A percentile compares a stretch with the other conserved stretches of the same genome.
Evolutionary conservation across 2,329 filamentous ascomycete genomes (phyloP).

Genomic region (Diaporthe eres): DNA sequence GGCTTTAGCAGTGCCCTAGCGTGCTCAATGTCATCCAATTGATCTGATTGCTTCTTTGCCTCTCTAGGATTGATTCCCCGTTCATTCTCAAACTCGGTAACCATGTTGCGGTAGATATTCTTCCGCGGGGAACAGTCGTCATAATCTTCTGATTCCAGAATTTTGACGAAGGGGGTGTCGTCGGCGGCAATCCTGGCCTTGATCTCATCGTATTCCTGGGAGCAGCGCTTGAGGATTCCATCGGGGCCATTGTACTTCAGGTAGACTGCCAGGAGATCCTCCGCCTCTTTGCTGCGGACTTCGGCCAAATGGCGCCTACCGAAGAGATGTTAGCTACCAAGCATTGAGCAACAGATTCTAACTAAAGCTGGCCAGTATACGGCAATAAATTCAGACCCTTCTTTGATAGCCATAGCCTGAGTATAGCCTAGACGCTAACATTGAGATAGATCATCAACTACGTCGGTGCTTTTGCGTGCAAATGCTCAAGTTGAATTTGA

Average conservation of each 20-base stretch:
- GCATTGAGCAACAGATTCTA: not conserved
- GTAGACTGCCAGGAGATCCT: not conserved
- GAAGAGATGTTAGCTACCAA: not conserved
- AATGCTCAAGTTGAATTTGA: not conserved
- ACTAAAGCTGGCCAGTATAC: not conserved
- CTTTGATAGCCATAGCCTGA: no score
- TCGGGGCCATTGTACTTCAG: not conserved
- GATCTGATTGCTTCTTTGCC: not conserved
- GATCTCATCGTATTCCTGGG: not conserved
- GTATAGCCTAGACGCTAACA: no score
- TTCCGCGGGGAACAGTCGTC: no score
- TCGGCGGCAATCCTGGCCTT: not conserved
- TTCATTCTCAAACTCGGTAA: not conserved
- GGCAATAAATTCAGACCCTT: no score
- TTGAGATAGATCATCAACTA: not conserved
- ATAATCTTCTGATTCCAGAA: no score
- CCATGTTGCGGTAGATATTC: no score
- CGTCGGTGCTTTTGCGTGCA: not conserved
- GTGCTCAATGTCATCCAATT: not conserved
- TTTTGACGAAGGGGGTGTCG: no score
- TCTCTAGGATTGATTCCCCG: no score
- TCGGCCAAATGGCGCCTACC: not conserved
- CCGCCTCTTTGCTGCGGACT: not conserved
- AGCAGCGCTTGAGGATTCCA: not conserved
- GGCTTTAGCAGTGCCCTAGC: not conserved